Conservation (phyloP, 768 basidiomycete genomes). For the Leccinum subtestaceum region DNA sequence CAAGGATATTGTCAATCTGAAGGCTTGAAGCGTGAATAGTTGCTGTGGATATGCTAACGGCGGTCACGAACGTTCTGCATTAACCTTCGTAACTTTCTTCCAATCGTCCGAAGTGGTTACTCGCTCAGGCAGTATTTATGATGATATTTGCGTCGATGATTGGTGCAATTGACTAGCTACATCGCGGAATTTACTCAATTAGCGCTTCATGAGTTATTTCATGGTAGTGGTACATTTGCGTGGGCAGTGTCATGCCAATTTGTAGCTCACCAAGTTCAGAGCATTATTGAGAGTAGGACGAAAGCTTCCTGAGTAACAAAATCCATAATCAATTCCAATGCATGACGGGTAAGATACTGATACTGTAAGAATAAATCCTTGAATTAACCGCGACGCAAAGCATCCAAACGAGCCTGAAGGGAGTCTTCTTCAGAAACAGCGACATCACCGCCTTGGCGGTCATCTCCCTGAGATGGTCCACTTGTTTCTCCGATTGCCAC, state of each 20-base stretch:
- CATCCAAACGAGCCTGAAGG: slow-evolving; percentile 90
- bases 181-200: neutral
- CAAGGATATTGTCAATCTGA: slow-evolving; percentile 61
- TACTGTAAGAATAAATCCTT: neutral
- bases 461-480: slow-evolving; percentile 34
- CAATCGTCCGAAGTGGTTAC: too few species aligned
- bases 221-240: too few species aligned
- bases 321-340: slow-evolving; percentile 8
- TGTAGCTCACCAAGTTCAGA: neutral
- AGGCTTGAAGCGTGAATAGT: slow-evolving; percentile 29
- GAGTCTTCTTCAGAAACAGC: slow-evolving; percentile 81
- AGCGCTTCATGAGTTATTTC: too few species aligned
- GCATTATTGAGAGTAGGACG: neutral
- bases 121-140: neutral
- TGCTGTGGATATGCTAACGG: too few species aligned
- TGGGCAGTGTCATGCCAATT: neutral
- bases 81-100: neutral
- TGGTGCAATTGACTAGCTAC: neutral
- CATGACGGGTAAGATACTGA: slow-evolving; percentile 8
- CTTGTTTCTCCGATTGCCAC: slow-evolving; percentile 78
- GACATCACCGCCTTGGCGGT: slow-evolving; percentile 38
- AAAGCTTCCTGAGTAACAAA: slow-evolving; percentile 1
- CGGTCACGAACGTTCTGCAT: neutral
- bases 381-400: slow-evolving; percentile 67
- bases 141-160: neutral